Conservation (phyloP, 2,329 filamentous ascomycete species). For the Nigrospora osmanthi region DNA sequence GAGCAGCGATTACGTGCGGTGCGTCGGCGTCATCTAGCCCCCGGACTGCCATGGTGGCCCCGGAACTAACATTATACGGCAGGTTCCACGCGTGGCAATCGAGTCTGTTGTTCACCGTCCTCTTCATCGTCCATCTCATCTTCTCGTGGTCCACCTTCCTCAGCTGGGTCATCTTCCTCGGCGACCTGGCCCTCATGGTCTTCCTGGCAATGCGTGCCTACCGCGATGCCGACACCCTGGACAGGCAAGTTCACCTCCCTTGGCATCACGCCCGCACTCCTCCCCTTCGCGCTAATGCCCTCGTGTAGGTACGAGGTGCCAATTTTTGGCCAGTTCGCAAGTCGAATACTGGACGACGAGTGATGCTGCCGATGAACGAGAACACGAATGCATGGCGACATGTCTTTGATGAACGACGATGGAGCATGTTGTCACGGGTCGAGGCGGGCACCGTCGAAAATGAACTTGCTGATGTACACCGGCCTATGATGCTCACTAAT, state of each 20-base stretch:
- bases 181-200: slow-evolving; percentile 68
- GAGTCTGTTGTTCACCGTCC: slow-evolving; percentile 68
- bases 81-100: slow-evolving; percentile 98
- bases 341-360: slow-evolving; percentile 4
- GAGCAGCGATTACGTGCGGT: slow-evolving; percentile 96
- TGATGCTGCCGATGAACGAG: neutral
- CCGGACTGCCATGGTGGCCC: neutral
- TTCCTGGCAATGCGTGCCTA: slow-evolving; percentile 76
- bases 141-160: slow-evolving; percentile 80
- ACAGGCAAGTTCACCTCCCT: slow-evolving; percentile 36
- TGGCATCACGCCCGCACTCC: neutral
- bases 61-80: neutral
- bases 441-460: too few relatives aligned
- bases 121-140: slow-evolving; percentile 73
- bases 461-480: too few relatives aligned
- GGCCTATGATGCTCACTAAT: too few relatives aligned
- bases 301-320: slow-evolving; percentile 54
- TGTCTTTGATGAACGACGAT: too few relatives aligned
- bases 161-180: slow-evolving; percentile 74
- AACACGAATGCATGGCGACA: too few relatives aligned
- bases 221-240: slow-evolving; percentile 64
- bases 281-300: slow-evolving; percentile 1
- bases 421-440: too few relatives aligned
- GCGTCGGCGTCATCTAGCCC: slow-evolving; percentile 21
- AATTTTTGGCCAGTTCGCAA: slow-evolving; percentile 5